Evolutionary conservation across 371 early-diverging fungal species (phyloP).

Genomic region (Chytridium lagenaria): DNA sequence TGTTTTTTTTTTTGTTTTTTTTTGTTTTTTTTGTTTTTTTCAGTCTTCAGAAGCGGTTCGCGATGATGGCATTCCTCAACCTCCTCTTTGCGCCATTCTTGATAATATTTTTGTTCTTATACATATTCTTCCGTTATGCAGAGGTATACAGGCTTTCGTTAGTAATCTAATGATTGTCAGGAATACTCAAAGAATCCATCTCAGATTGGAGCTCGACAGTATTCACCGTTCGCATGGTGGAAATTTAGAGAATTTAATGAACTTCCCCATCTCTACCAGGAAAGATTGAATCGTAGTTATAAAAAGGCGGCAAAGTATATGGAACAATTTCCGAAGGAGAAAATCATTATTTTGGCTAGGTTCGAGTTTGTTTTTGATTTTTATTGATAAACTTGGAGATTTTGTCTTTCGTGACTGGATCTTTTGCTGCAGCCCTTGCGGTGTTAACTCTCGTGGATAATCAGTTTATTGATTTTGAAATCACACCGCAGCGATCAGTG

Average conservation of each 20-base stretch:
- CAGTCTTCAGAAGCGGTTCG: slow-evolving; percentile 81
- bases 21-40: slow-evolving; percentile 20
- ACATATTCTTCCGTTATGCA: slow-evolving; percentile 92
- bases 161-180: slow-evolving; percentile 49
- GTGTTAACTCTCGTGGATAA: slow-evolving; percentile 85
- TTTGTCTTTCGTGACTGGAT: slow-evolving; percentile 89
- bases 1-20: too few species aligned
- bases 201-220: slow-evolving; percentile 78
- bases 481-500: slow-evolving; percentile 83
- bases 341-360: slow-evolving; percentile 78
- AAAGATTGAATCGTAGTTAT: slow-evolving; percentile 76
- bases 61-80: slow-evolving; percentile 85
- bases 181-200: slow-evolving; percentile 90
- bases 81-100: slow-evolving; percentile 88
- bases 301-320: slow-evolving; percentile 80
- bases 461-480: slow-evolving; percentile 87
- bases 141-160: slow-evolving; percentile 63
- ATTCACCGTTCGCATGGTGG: slow-evolving; percentile 88
- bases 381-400: too few species aligned
- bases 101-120: slow-evolving; percentile 77
- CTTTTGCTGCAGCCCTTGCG: slow-evolving; percentile 85
- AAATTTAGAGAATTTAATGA: slow-evolving; percentile 97
- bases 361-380: slow-evolving; percentile 33
- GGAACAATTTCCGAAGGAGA: slow-evolving; percentile 87
- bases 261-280: slow-evolving; percentile 85